Evolutionary conservation across 805 yeast genomes (phyloP), one percentile per base, ranked within the genome.

Genomic region (Myxozyma nipponensis): DNA sequence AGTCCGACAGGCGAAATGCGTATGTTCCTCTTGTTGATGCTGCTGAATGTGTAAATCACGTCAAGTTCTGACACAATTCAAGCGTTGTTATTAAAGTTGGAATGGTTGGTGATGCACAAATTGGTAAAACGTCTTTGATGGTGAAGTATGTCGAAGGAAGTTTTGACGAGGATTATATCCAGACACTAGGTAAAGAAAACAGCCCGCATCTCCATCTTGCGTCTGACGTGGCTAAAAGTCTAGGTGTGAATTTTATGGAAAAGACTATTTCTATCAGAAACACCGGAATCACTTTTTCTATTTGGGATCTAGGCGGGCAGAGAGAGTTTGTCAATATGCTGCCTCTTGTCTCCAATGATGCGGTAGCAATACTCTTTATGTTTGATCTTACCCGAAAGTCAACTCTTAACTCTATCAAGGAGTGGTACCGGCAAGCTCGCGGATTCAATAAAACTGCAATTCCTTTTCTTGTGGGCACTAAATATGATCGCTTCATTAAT

Each of bases 271-370:
- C 81, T 52, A 83, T 91, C 47, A 81, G 89, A 49, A 82, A 86
- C 52, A 89, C 96, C 2, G 88, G 86, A 58, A 86, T 91, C 49
- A 84, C 93, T 34, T 91, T 91, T 65, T 82, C 93, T 21, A 83
- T 91, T 28, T 91, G 96, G 95, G 98, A 91, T 68, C 71, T 91
- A 10, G 98, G 98, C 22, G 98, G 98, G 1, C 95, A 90, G 62
- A 78, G 86, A 46, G 97, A 93, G 67, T 91, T 88, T 69, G 86
- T 89, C 47, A 91, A 91, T 66, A 91, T 91, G 98, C 72, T 93
- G 36, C 96, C 97, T 21, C 73, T 91, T 50, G 96, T 91, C 13
- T 84, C 95, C 15, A 82, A 84, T 57, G 97, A 90, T 55, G 93
- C 98, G 0, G 93, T 89, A 13, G 95, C 96, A 1, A 80, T 91